Evolutionary conservation across 495 filamentous ascomycete genomes (phyloP).

Genomic region (Hypomontagnella submonticulosa): DNA sequence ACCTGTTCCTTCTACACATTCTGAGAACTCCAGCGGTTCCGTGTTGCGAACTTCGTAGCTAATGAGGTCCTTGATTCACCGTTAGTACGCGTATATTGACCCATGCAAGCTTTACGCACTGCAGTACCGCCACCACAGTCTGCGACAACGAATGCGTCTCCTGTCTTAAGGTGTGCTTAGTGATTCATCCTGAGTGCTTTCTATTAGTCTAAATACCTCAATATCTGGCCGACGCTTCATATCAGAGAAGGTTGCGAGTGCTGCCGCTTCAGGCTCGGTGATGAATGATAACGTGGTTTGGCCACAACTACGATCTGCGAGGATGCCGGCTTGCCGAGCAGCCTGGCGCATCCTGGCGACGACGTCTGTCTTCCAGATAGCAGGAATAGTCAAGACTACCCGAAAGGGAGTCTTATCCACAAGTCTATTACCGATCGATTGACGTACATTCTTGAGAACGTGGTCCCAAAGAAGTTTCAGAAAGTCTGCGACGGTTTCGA

Average conservation of each 20-base stretch:
- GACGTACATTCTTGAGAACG: slow-evolving; percentile 12
- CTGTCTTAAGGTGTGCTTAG: not conserved
- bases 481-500: slow-evolving; percentile 40
- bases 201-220: not conserved
- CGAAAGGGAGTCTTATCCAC: slow-evolving; percentile 8
- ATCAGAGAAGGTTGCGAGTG: slow-evolving; percentile 9
- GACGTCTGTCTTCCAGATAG: slow-evolving; percentile 33
- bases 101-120: not conserved
- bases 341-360: slow-evolving; percentile 17
- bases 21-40: not conserved
- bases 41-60: not conserved
- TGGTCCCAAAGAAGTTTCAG: slow-evolving; percentile 45
- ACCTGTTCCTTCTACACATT: slow-evolving; percentile 6
- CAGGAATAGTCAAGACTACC: slow-evolving; percentile 28
- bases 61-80: not conserved
- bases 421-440: slow-evolving; percentile 18
- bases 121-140: slow-evolving; percentile 12
- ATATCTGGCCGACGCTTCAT: not conserved
- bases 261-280: slow-evolving; percentile 34
- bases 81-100: not conserved
- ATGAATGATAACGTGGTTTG: slow-evolving; percentile 14
- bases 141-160: slow-evolving; percentile 10
- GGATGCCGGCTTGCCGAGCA: slow-evolving; percentile 15
- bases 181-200: not conserved
- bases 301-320: slow-evolving; percentile 3